Conservation (phyloP, 2,329 filamentous ascomycete genomes). For the Lasiodiplodia theobromae region DNA sequence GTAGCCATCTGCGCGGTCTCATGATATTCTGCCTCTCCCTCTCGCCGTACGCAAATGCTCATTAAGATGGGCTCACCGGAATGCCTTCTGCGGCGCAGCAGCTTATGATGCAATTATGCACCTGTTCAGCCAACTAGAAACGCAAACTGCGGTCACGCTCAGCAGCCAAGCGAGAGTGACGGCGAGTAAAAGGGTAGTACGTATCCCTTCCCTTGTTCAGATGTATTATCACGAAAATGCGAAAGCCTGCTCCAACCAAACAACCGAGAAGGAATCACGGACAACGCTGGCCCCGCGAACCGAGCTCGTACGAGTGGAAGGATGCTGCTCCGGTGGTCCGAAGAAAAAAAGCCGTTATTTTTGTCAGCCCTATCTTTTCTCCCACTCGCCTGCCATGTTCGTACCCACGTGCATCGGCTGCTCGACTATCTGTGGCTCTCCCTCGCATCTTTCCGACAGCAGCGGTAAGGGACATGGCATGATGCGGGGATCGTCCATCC, state of each 20-base stretch:
- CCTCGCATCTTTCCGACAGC: background rate
- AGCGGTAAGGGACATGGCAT: constrained; percentile 5
- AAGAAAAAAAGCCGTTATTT: background rate
- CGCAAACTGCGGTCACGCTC: background rate
- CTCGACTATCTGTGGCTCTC: background rate
- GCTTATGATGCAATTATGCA: constrained; percentile 6
- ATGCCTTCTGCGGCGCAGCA: constrained; percentile 5
- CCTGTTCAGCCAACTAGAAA: background rate
- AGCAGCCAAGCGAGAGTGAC: background rate
- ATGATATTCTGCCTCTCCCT: background rate
- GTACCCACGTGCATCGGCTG: background rate
- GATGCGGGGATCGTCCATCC: background rate
- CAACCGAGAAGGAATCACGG: too few relatives aligned
- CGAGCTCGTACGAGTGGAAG: constrained; percentile 17
- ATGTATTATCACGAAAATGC: background rate
- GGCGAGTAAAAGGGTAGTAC: background rate
- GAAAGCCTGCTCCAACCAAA: background rate
- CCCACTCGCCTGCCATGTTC: constrained; percentile 1
- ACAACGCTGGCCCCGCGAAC: background rate
- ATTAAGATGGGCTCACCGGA: background rate
- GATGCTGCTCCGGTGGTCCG: constrained; percentile 12
- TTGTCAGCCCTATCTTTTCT: background rate
- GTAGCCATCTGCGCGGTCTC: background rate
- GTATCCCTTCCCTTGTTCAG: background rate
- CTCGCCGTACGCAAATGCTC: background rate